A percentile compares a stretch with the other conserved stretches of the same genome.
phyloP scores from a whole-genome alignment of 164 flowering plant species.

The Nymphaea colorata region DNA sequence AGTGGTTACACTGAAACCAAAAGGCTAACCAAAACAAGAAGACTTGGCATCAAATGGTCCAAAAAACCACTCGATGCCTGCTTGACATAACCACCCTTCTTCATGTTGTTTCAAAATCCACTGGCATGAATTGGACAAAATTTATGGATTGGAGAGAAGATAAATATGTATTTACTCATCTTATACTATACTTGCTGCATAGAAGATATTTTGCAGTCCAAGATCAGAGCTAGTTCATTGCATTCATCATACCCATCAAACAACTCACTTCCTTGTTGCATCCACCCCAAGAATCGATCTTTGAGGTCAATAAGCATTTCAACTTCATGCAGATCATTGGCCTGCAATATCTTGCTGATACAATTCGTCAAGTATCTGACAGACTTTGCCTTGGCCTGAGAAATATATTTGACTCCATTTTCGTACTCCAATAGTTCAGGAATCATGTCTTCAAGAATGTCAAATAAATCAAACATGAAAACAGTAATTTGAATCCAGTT shows the following conservation, averaged over 20 bases:
- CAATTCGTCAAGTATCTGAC: constrained; percentile 38
- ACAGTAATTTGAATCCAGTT: constrained; percentile 22
- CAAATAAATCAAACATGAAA: constrained; percentile 41
- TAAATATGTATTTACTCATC: no score
- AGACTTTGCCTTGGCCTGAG: constrained; percentile 25
- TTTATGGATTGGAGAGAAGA: no score
- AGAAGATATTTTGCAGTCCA: constrained; percentile 16
- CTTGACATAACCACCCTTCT: no score
- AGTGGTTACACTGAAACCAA: no score
- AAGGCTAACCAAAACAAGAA: no score
- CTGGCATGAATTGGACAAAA: no score
- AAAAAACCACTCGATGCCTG: no score
- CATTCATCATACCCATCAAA: constrained; percentile 21
- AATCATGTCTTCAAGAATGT: constrained; percentile 37
- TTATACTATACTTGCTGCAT: background rate
- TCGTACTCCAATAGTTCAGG: constrained; percentile 29
- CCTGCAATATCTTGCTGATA: constrained; percentile 27
- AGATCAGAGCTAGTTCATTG: constrained; percentile 18
- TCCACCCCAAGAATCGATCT: constrained; percentile 40
- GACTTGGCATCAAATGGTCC: no score
- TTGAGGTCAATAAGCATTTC: constrained; percentile 26
- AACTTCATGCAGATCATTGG: constrained; percentile 11
- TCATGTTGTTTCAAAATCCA: no score
- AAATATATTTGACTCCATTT: constrained; percentile 22
- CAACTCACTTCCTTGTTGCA: constrained; percentile 26